phyloP scores from a whole-genome alignment of 2,329 filamentous ascomycete species.

The Volutella citrinella region DNA sequence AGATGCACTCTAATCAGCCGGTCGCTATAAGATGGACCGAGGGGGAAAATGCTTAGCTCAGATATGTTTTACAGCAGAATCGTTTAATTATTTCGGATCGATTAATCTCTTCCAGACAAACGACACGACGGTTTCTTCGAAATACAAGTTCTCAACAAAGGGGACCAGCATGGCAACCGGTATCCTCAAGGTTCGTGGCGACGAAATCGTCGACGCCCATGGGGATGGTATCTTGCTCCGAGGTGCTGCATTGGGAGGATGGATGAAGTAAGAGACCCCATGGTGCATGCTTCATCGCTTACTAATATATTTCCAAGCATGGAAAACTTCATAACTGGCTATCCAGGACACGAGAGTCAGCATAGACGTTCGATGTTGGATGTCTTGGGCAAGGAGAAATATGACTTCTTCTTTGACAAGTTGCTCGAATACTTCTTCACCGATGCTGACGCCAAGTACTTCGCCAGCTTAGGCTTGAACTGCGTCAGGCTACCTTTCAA shows the following conservation, averaged over 20 bases:
- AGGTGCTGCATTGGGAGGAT: not conserved
- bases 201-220: not conserved
- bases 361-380: not conserved
- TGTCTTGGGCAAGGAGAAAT: not conserved
- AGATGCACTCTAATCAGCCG: too few species aligned
- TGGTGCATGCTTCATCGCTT: not conserved
- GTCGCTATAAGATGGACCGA: too few species aligned
- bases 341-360: not conserved
- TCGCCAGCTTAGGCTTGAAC: slow-evolving; percentile 45
- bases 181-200: not conserved
- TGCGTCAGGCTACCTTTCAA: slow-evolving; percentile 57
- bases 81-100: too few species aligned
- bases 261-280: not conserved
- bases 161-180: not conserved
- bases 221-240: not conserved
- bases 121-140: too few species aligned
- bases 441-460: not conserved
- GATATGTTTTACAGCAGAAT: too few species aligned
- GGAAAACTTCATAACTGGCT: not conserved
- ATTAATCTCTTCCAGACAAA: too few species aligned
- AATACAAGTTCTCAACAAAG: too few species aligned
- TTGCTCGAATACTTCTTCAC: not conserved
- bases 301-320: not conserved
- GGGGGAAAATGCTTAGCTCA: too few species aligned
- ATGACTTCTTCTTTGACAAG: not conserved